Evolutionary conservation across 2,329 filamentous ascomycete species (phyloP).

Genomic region (Hypoxylon sp.): DNA sequence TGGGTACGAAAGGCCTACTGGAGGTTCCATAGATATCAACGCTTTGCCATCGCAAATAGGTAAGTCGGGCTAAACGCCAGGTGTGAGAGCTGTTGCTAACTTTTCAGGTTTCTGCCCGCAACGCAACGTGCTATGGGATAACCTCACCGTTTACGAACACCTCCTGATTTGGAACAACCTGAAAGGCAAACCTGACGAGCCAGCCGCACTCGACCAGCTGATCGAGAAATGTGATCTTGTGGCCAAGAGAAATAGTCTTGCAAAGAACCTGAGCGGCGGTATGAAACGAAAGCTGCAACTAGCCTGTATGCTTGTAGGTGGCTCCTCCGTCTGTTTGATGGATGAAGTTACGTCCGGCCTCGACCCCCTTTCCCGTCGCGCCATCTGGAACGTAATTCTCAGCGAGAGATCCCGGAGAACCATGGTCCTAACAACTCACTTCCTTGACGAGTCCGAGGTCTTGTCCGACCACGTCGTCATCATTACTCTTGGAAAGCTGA

Average conservation of each 20-base stretch:
- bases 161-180: slow-evolving; percentile 77
- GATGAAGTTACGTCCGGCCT: slow-evolving; percentile 82
- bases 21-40: slow-evolving; percentile 70
- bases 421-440: slow-evolving; percentile 49
- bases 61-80: slow-evolving; percentile 57
- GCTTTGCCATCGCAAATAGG: slow-evolving; percentile 64
- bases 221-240: slow-evolving; percentile 74
- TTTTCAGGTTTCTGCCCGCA: slow-evolving; percentile 79
- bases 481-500: slow-evolving; percentile 47
- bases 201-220: slow-evolving; percentile 63
- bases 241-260: slow-evolving; percentile 71
- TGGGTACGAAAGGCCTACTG: slow-evolving; percentile 71
- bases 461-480: slow-evolving; percentile 49
- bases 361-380: slow-evolving; percentile 74
- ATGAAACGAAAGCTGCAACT: slow-evolving; percentile 83
- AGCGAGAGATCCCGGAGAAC: slow-evolving; percentile 47
- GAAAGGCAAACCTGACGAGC: slow-evolving; percentile 66
- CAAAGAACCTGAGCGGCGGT: slow-evolving; percentile 77
- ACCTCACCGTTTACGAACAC: slow-evolving; percentile 78
- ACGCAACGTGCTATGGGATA: slow-evolving; percentile 82
- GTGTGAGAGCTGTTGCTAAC: slow-evolving; percentile 52
- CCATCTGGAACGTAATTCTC: slow-evolving; percentile 51
- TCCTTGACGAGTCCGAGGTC: slow-evolving; percentile 51
- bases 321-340: slow-evolving; percentile 75
- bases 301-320: slow-evolving; percentile 83